These are phyloP conservation scores for Aureobasidium sp. DNA, from an alignment of 2,329 filamentous ascomycete species.

Conservation along the genomic window DNA sequence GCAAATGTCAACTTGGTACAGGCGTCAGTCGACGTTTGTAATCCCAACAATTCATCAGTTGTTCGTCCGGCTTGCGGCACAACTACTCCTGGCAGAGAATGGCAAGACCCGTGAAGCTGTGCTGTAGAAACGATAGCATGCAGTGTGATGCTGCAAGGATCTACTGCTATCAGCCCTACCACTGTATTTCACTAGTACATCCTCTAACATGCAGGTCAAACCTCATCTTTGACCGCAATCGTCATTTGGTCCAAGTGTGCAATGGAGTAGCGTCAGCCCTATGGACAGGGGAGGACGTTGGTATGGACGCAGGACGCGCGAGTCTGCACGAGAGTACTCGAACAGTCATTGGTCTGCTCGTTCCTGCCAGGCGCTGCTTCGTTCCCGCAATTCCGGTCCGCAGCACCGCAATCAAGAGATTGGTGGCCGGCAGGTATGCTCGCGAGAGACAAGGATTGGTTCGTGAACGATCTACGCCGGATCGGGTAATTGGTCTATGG, in stretches of 20 bases:
- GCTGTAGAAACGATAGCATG: neutral
- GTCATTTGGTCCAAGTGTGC: neutral
- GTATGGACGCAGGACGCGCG: neutral
- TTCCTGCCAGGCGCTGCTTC: slow-evolving; percentile 2
- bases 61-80: neutral
- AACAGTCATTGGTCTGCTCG: neutral
- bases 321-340: neutral
- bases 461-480: neutral
- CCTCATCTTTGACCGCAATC: neutral
- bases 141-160: slow-evolving; percentile 1
- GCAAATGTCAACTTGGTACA: neutral
- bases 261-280: slow-evolving; percentile 2
- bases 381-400: neutral
- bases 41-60: neutral
- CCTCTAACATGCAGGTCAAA: slow-evolving; percentile 2
- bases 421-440: neutral
- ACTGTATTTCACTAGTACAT: neutral
- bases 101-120: neutral
- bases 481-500: slow-evolving; percentile 1
- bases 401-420: neutral
- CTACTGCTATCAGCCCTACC: slow-evolving; percentile 7
- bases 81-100: neutral
- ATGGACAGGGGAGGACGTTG: neutral
- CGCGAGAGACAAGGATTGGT: neutral
- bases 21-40: neutral